A percentile compares a stretch with the other conserved stretches of the same genome.
Evolutionary conservation across 2,329 filamentous ascomycete genomes (phyloP).

Genomic region (Alternaria atra): DNA sequence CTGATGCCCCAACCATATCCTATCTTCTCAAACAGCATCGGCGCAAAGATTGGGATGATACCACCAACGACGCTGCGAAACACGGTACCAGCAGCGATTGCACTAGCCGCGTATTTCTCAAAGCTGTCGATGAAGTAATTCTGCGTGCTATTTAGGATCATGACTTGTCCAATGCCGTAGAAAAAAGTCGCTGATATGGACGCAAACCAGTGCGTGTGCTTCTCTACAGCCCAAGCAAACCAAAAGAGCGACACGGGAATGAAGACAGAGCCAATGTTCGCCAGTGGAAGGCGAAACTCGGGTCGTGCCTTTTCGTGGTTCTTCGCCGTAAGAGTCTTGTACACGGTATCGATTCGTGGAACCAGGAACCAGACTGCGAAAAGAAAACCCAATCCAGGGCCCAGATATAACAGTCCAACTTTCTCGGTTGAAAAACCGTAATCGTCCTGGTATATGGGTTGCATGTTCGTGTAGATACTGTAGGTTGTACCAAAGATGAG

Average conservation of each 20-base stretch:
- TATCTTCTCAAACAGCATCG: constrained; percentile 54
- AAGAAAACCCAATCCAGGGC: constrained; percentile 56
- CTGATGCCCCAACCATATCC: constrained; percentile 62
- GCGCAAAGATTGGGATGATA: constrained; percentile 58
- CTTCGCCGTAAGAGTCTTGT: constrained; percentile 54
- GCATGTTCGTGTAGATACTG: constrained; percentile 59
- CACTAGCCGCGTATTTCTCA: constrained; percentile 60
- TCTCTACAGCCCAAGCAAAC: constrained; percentile 55
- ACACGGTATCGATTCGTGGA: constrained; percentile 58
- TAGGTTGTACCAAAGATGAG: constrained; percentile 60
- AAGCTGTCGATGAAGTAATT: constrained; percentile 66
- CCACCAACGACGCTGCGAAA: constrained; percentile 59
- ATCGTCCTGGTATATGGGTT: constrained; percentile 54
- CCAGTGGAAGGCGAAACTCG: constrained; percentile 57
- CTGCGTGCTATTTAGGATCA: constrained; percentile 62
- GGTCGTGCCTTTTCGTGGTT: constrained; percentile 54
- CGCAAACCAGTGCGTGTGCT: constrained; percentile 53
- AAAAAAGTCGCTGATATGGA: constrained; percentile 56
- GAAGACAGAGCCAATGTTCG: constrained; percentile 56
- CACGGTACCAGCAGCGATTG: constrained; percentile 60
- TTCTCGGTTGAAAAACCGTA: constrained; percentile 59
- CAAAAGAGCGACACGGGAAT: constrained; percentile 57
- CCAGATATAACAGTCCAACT: constrained; percentile 57
- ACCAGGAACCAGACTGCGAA: constrained; percentile 58
- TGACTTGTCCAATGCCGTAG: constrained; percentile 63